Evolutionary conservation across 441 rosid species (phyloP).

Genomic region (Corymbia calophylla): DNA sequence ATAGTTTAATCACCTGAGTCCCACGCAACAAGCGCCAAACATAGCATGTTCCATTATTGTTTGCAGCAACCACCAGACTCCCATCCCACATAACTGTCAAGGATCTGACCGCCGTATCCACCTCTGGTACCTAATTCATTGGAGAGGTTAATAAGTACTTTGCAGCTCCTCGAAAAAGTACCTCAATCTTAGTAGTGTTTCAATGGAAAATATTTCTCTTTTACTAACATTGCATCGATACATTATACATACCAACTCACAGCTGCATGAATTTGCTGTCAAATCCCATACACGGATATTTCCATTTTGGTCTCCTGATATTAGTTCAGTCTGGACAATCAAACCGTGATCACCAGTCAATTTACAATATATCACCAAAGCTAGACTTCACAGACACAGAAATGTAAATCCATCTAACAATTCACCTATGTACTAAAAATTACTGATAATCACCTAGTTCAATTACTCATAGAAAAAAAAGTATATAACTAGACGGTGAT

Average conservation of each 20-base stretch:
- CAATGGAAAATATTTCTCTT: background rate
- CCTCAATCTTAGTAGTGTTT: background rate
- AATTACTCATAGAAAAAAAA: background rate
- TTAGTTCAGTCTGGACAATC: conserved; percentile 66
- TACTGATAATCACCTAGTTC: background rate
- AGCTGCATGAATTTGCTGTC: conserved; percentile 88
- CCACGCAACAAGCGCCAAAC: conserved; percentile 88
- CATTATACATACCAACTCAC: conserved; percentile 57
- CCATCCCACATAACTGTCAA: conserved; percentile 95
- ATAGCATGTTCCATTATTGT: conserved; percentile 86
- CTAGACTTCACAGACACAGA: background rate
- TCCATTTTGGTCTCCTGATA: conserved; percentile 96
- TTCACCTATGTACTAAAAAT: background rate
- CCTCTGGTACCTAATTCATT: conserved; percentile 75
- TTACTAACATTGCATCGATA: background rate
- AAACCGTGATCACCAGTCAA: background rate
- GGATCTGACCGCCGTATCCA: conserved; percentile 83
- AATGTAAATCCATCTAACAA: background rate
- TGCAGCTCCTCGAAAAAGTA: background rate
- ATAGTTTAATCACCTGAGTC: conserved; percentile 41
- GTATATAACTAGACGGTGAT: background rate
- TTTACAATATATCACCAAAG: background rate
- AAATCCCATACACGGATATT: conserved; percentile 96
- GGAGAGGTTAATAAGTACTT: background rate
- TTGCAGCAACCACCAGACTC: conserved; percentile 93